Base-by-base conservation (phyloP, 768 basidiomycete species). In the Russula vinacea region DNA sequence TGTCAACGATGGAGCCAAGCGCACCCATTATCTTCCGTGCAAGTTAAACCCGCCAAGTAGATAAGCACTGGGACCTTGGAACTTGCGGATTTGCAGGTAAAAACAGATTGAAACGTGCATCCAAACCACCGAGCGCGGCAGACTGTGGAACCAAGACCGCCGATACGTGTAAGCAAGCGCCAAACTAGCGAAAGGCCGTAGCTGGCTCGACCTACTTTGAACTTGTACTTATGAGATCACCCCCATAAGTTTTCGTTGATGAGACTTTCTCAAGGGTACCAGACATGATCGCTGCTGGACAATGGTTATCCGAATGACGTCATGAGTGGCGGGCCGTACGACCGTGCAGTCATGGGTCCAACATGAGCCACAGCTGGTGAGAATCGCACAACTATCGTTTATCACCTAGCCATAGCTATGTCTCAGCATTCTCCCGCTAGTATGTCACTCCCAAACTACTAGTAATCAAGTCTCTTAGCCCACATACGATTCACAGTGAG, bases 11-110 rank as follows among this genome's bases (percentile, higher is more conserved):
- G 19, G 19, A 24, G 39, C 24, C 71, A 37, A 39, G 19, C 82
- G 59, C 70, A 91, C 92, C 89, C 96, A 58, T 90, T 98, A 72
- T 99, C 94, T 74, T 97, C 94, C 10, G 85, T 94, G 76, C 94
- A 96, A 5, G 88, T 89, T 60, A 96, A 74, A 1, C 94, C 96
- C 13, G 94, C 86, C 55, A 98, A 86, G 75, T 94, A 99, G 65
- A 90, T 81, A 9, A 99, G 77, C 2, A 98, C 77, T 0, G 85
- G 86, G 3, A 83, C 80, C 70, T 86, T 83, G 45, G 74, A 72
- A 10, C 74, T 74, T 17, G 74, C 56, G 0, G 86, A 56, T 83
- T 81, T 13, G 78, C 77, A 2, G 97, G 96, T 7, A 98, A 71
- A 76, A 91, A 99, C 68, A 98, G 76, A 74, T 98, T 98, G 81